A percentile compares a stretch with the other conserved stretches of the same genome.
Evolutionary conservation across 768 basidiomycete genomes (phyloP).

Genomic region (Boletus subparvulus): DNA sequence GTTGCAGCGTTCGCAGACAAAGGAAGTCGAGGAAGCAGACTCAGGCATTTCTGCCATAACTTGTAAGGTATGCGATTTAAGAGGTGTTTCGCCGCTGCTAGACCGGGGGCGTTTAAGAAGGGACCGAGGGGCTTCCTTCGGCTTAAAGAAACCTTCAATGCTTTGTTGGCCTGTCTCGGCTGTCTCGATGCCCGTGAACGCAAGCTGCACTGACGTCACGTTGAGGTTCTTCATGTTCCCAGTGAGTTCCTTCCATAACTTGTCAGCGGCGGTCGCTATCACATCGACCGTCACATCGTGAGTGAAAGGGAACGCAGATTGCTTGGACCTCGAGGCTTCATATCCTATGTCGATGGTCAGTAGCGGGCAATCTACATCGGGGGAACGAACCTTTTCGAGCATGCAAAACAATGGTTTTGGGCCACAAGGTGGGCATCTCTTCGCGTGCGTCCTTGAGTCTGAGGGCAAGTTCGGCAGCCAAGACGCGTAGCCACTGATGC

Average conservation of each 20-base stretch:
- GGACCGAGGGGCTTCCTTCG: conserved; percentile 25
- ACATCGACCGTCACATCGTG: conserved; percentile 70
- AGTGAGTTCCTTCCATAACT: conserved; percentile 86
- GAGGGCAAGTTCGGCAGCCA: conserved; percentile 86
- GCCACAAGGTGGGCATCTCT: conserved; percentile 76
- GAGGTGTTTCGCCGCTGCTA: conserved; percentile 15
- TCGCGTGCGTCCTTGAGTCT: conserved; percentile 82
- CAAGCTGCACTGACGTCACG: conserved; percentile 69
- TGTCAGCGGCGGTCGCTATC: conserved; percentile 73
- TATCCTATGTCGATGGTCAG: conserved; percentile 49
- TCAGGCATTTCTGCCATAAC: neutral
- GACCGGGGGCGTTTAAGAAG: conserved; percentile 42
- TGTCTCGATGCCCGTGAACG: conserved; percentile 75
- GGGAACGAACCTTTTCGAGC: conserved; percentile 59
- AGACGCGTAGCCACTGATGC: conserved; percentile 86
- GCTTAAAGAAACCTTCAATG: conserved; percentile 83
- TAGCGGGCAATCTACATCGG: neutral
- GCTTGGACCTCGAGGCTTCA: conserved; percentile 70
- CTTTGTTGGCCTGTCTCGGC: conserved; percentile 77
- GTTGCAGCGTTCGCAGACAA: conserved; percentile 59
- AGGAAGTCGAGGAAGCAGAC: conserved; percentile 33
- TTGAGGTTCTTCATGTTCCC: conserved; percentile 56
- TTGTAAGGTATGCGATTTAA: neutral
- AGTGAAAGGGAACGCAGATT: conserved; percentile 84
- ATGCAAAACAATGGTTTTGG: conserved; percentile 84